A percentile compares a stretch with the other conserved stretches of the same genome.
phyloP scores from a whole-genome alignment of 495 filamentous ascomycete species.

The Trichoderma gamsii region DNA sequence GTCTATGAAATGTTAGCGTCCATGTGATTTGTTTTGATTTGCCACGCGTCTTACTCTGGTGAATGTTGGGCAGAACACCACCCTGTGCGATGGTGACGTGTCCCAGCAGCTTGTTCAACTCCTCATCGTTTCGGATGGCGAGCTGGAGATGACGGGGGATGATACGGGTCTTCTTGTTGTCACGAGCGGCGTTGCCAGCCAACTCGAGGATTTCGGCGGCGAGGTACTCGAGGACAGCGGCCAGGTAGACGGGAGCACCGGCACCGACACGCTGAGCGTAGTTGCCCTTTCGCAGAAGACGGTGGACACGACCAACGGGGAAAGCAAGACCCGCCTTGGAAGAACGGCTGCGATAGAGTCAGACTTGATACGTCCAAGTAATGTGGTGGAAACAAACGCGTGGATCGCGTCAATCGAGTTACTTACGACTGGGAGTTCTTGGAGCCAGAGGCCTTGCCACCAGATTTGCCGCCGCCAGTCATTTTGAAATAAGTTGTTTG shows the following conservation, averaged over 20 bases:
- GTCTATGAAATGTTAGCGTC: conserved; percentile 47
- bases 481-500: conserved; percentile 59
- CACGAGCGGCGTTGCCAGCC: conserved; percentile 95
- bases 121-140: conserved; percentile 98
- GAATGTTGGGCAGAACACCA: conserved; percentile 98
- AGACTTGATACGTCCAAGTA: conserved; percentile 23
- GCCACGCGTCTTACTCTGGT: conserved; percentile 70
- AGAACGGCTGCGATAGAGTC: conserved; percentile 66
- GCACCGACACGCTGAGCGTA: conserved; percentile 99
- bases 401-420: conserved; percentile 20
- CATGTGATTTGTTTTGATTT: conserved; percentile 36
- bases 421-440: conserved; percentile 97
- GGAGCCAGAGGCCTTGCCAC: conserved; percentile 93
- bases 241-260: conserved; percentile 96
- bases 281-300: conserved; percentile 99
- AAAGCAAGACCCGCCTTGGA: conserved; percentile 99
- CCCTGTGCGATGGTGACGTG: conserved; percentile 99
- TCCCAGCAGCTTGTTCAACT: conserved; percentile 98
- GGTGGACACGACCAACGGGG: conserved; percentile 99
- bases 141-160: conserved; percentile 98
- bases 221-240: conserved; percentile 96
- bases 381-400: conserved; percentile 27
- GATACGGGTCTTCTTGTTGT: conserved; percentile 99
- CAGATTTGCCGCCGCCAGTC: conserved; percentile 96
- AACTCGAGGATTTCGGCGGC: conserved; percentile 98